Evolutionary conservation across 2,329 filamentous ascomycete genomes (phyloP).

Genomic region (Penicillium sp.): DNA sequence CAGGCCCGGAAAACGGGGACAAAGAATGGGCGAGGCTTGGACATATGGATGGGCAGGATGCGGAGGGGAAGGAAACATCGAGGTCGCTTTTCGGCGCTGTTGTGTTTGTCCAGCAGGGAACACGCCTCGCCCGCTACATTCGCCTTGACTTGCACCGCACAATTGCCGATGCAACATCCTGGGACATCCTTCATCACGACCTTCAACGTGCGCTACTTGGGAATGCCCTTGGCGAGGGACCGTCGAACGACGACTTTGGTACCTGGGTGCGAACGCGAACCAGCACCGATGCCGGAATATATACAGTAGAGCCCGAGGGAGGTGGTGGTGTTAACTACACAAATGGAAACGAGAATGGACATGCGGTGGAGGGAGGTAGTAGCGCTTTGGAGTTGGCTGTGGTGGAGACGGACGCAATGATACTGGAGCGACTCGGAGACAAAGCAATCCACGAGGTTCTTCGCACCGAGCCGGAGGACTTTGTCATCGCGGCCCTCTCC

Average conservation of each 20-base stretch:
- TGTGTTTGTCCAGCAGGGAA: slow-evolving; percentile 13
- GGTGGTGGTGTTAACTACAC: neutral
- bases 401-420: neutral
- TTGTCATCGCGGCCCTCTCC: neutral
- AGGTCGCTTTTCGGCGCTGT: neutral
- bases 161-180: slow-evolving; percentile 3
- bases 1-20: neutral
- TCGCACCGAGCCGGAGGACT: slow-evolving; percentile 11
- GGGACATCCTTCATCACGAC: slow-evolving; percentile 3
- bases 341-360: neutral
- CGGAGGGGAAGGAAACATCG: neutral
- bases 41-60: neutral
- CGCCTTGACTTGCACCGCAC: slow-evolving; percentile 9
- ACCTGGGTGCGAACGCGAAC: neutral
- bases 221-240: neutral
- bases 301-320: neutral
- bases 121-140: slow-evolving; percentile 9
- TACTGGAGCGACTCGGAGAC: neutral
- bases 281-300: neutral
- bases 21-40: neutral
- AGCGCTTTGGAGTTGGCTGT: neutral
- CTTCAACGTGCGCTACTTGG: neutral
- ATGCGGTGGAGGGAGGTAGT: neutral
- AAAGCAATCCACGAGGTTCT: neutral
- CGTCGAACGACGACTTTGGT: neutral